Percentiles rank a stretch among this genome's conserved stretches.
Conservation (phyloP, 2,329 filamentous ascomycete species). For the Cadophora gregata region DNA sequence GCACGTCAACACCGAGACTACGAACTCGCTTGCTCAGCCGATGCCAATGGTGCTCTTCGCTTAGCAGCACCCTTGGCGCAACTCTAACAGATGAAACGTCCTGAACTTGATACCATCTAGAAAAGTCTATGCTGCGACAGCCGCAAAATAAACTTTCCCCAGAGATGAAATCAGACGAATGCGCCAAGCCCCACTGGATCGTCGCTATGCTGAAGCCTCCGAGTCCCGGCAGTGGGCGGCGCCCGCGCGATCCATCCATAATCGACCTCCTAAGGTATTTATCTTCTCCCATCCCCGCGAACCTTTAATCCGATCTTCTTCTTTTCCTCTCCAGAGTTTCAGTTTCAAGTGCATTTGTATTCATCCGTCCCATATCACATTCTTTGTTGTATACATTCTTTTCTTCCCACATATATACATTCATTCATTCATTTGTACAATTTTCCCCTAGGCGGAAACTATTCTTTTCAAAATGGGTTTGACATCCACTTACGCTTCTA, state of each 20-base stretch:
- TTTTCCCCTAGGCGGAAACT: background rate
- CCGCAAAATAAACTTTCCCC: constrained; percentile 21
- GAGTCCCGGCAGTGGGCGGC: background rate
- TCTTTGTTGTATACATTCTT: constrained; percentile 10
- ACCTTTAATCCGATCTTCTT: background rate
- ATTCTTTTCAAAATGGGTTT: constrained; percentile 22
- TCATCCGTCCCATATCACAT: background rate
- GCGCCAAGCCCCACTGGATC: background rate
- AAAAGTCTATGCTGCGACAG: constrained; percentile 11
- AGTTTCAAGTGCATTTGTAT: background rate
- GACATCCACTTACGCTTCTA: constrained; percentile 24
- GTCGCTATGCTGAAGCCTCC: constrained; percentile 1
- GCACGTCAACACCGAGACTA: background rate
- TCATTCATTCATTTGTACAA: constrained; percentile 3
- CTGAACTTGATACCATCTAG: constrained; percentile 10
- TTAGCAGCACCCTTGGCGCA: constrained; percentile 14
- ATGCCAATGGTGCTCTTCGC: constrained; percentile 2
- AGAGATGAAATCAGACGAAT: constrained; percentile 19
- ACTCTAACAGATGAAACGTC: constrained; percentile 23
- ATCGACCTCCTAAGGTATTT: background rate
- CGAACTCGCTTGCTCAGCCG: background rate
- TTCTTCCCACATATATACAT: background rate
- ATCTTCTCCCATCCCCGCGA: constrained; percentile 3
- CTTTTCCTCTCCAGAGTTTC: constrained; percentile 8
- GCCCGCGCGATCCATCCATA: no score